phyloP scores from a whole-genome alignment of 1,139 yeast species.

The Yamadazyma dushanensis region DNA sequence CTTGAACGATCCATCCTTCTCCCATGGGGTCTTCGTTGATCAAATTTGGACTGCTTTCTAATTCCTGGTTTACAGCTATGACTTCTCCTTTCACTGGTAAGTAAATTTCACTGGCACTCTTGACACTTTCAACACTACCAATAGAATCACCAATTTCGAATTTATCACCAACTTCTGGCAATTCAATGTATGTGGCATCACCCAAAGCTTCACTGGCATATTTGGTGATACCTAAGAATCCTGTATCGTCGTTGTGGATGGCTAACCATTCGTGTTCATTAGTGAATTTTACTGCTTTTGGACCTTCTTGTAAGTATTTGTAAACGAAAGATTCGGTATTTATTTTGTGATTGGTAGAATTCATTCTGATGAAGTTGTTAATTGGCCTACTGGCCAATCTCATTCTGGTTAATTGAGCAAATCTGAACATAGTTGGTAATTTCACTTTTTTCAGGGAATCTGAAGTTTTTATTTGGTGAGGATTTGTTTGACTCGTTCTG shows the following conservation, averaged over 20 bases:
- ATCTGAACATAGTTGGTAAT: conserved; percentile 10
- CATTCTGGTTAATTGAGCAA: conserved; percentile 7
- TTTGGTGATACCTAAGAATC: conserved; percentile 88
- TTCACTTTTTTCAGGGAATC: neutral
- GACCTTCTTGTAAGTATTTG: conserved; percentile 51
- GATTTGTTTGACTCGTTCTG: conserved; percentile 2
- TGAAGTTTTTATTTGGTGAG: conserved; percentile 2
- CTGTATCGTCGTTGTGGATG: conserved; percentile 74
- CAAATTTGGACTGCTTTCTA: conserved; percentile 72
- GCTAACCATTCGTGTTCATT: conserved; percentile 97
- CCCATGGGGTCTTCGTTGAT: conserved; percentile 91
- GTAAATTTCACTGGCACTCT: conserved; percentile 91
- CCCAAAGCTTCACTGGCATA: conserved; percentile 99
- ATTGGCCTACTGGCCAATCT: conserved; percentile 11
- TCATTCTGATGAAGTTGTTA: conserved; percentile 23
- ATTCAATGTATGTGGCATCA: conserved; percentile 91
- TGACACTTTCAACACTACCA: conserved; percentile 94
- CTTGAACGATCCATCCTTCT: conserved; percentile 88
- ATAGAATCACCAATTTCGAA: conserved; percentile 77
- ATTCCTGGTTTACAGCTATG: conserved; percentile 63
- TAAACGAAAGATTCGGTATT: conserved; percentile 53
- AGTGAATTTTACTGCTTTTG: conserved; percentile 65
- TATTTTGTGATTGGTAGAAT: conserved; percentile 46
- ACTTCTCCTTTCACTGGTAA: conserved; percentile 83
- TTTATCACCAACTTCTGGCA: conserved; percentile 72